Percentiles rank a stretch among this genome's conserved stretches.
Conservation (phyloP, 2,329 filamentous ascomycete species). For the Penicillium corylophilum region DNA sequence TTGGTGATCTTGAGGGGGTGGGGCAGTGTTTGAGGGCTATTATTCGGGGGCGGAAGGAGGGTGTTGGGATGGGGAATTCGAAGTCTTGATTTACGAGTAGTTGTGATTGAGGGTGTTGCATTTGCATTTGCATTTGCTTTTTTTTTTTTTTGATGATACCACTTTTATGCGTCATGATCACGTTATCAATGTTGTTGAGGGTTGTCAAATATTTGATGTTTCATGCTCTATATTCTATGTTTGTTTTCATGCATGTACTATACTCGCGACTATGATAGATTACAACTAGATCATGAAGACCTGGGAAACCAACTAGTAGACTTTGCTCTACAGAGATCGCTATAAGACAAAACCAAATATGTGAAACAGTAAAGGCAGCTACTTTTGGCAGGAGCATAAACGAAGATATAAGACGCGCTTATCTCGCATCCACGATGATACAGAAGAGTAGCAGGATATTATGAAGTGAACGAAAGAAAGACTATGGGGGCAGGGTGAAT, state of each 20-base stretch:
- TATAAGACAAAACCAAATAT: too few species aligned
- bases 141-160: slow-evolving; percentile 20
- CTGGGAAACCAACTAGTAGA: too few species aligned
- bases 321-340: too few species aligned
- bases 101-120: not conserved
- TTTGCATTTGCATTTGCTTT: slow-evolving; percentile 3
- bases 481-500: too few species aligned
- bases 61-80: slow-evolving; percentile 63
- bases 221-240: too few species aligned
- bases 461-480: too few species aligned
- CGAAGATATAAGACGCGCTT: too few species aligned
- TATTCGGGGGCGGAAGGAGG: slow-evolving; percentile 64
- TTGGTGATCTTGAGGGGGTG: slow-evolving; percentile 81
- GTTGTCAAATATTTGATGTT: not conserved
- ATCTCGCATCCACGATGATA: too few species aligned
- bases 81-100: not conserved
- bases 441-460: too few species aligned
- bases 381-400: too few species aligned
- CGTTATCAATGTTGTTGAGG: slow-evolving; percentile 1
- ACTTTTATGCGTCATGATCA: slow-evolving; percentile 11
- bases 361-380: too few species aligned
- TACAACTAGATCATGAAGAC: too few species aligned
- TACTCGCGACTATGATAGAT: not conserved
- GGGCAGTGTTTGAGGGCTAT: slow-evolving; percentile 72
- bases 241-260: not conserved